Evolutionary conservation across 169 alveolate genomes (phyloP).

Genomic region (Cyclospora cayetanensis): DNA sequence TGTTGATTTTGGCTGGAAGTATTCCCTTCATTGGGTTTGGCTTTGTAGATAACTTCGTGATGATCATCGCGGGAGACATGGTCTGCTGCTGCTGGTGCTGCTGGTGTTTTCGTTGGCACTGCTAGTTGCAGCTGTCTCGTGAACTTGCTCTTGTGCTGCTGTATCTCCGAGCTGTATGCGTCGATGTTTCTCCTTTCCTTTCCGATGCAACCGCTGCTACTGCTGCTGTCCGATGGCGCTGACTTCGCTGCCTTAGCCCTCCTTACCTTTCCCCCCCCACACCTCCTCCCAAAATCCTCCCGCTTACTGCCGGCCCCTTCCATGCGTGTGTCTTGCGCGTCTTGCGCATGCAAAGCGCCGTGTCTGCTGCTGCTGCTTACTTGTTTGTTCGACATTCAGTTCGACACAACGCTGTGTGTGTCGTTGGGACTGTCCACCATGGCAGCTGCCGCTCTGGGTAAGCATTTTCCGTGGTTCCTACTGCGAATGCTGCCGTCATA

Average conservation of each 20-base stretch:
- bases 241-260: background rate
- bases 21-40: constrained; percentile 80
- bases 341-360: too few species aligned
- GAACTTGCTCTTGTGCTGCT: background rate
- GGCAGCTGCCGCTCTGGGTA: constrained; percentile 82
- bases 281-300: background rate
- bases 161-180: background rate
- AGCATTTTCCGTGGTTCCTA: constrained; percentile 73
- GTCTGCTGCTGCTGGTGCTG: background rate
- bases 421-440: constrained; percentile 78
- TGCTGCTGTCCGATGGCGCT: background rate
- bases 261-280: background rate
- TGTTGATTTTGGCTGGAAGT: constrained; percentile 9
- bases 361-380: background rate
- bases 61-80: constrained; percentile 79
- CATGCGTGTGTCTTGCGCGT: background rate
- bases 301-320: background rate
- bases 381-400: background rate
- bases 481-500: constrained; percentile 36
- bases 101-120: background rate
- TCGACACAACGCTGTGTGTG: constrained; percentile 77
- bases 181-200: background rate
- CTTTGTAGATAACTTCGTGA: constrained; percentile 79
- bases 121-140: background rate
- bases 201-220: background rate